phyloP scores from a whole-genome alignment of 176 grass and related monocot genomes.

The Eragrostis nindensis region DNA sequence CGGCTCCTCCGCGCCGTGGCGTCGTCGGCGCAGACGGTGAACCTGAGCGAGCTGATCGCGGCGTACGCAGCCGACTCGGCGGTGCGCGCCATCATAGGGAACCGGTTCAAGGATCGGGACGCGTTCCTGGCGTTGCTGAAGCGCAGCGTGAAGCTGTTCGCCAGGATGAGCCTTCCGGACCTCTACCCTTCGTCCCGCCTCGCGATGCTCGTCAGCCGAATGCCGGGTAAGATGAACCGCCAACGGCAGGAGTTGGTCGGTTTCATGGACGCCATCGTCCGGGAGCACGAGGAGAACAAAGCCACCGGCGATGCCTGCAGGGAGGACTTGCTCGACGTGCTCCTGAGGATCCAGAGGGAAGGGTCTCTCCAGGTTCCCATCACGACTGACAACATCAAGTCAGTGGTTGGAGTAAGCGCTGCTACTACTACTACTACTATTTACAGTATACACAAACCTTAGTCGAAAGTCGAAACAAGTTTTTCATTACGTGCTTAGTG shows the following conservation, averaged over 20 bases:
- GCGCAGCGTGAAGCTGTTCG: no score
- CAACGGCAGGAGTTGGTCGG: not conserved
- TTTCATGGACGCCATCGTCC: slow-evolving; percentile 40
- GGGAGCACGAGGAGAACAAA: slow-evolving; percentile 33
- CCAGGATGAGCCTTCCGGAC: not conserved
- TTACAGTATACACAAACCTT: no score
- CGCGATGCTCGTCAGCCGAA: slow-evolving; percentile 35
- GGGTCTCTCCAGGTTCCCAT: not conserved
- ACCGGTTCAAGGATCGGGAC: slow-evolving; percentile 25
- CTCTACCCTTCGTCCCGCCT: slow-evolving; percentile 44
- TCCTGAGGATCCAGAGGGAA: slow-evolving; percentile 30
- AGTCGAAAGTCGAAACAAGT: no score
- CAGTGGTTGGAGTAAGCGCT: slow-evolving; percentile 21
- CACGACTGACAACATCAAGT: slow-evolving; percentile 26
- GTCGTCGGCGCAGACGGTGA: not conserved
- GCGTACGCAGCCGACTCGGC: slow-evolving; percentile 27
- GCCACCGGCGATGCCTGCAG: not conserved
- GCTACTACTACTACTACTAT: no score
- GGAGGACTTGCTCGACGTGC: slow-evolving; percentile 37
- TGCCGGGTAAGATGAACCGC: not conserved
- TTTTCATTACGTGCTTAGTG: no score
- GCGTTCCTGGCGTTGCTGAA: no score
- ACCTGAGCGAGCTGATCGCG: slow-evolving; percentile 19
- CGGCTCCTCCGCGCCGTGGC: slow-evolving; percentile 8
- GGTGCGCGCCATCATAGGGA: slow-evolving; percentile 37